phyloP scores from a whole-genome alignment of 2,329 filamentous ascomycete genomes.

The Cryphonectria carpinicola region DNA sequence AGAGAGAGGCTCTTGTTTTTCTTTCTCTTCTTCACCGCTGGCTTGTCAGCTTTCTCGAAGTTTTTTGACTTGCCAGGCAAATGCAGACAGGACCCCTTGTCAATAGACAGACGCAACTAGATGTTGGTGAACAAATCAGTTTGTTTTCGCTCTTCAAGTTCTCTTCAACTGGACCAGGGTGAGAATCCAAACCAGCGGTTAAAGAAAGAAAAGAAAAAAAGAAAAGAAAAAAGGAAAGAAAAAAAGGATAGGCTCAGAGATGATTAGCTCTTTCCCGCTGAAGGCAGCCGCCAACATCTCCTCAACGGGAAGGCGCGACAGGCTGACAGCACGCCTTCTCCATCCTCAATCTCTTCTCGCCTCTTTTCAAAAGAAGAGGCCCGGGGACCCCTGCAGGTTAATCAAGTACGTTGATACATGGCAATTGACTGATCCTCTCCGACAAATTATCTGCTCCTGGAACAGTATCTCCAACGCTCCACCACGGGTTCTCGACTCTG shows the following conservation, averaged over 20 bases:
- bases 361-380: neutral
- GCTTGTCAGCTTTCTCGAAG: neutral
- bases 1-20: conserved; percentile 2
- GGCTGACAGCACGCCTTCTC: neutral
- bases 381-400: neutral
- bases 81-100: neutral
- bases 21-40: neutral
- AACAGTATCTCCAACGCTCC: too few species aligned
- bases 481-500: too few species aligned
- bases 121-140: too few species aligned
- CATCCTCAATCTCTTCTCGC: neutral
- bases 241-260: too few species aligned
- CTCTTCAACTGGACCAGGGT: neutral
- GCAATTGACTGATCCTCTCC: too few species aligned
- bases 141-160: too few species aligned
- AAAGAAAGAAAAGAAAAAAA: neutral
- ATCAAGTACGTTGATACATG: too few species aligned
- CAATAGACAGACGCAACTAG: too few species aligned
- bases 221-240: neutral
- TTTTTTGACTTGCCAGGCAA: conserved; percentile 11
- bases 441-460: too few species aligned
- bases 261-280: neutral
- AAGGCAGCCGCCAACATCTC: too few species aligned
- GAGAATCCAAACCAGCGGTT: neutral
- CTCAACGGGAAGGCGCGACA: neutral